These are phyloP conservation scores for Basidioascus undulatus DNA, from an alignment of 768 basidiomycete genomes.

Conservation along the genomic window DNA sequence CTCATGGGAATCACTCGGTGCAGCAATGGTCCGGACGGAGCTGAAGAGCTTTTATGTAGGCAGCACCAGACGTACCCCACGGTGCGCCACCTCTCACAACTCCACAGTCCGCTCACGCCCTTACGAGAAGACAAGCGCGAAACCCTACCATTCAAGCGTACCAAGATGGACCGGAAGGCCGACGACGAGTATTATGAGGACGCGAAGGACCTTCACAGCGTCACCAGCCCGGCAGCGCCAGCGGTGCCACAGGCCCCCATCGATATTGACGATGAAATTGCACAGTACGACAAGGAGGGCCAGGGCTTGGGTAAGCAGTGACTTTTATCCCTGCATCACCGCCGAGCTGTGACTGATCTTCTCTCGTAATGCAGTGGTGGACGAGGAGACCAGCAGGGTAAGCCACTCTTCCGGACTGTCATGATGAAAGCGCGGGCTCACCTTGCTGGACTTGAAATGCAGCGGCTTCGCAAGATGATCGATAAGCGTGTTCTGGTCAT, in stretches of 20 bases:
- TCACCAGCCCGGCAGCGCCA: slow-evolving; percentile 19
- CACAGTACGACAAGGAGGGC: not conserved
- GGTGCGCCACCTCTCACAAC: too few species aligned
- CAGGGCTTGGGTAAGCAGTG: not conserved
- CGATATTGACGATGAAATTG: slow-evolving; percentile 24
- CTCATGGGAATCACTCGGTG: too few species aligned
- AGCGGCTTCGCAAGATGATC: slow-evolving; percentile 25
- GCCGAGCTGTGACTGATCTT: not conserved
- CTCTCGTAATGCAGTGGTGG: not conserved
- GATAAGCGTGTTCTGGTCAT: slow-evolving; percentile 27
- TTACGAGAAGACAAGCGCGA: too few species aligned
- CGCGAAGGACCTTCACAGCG: slow-evolving; percentile 8
- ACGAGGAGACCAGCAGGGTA: not conserved
- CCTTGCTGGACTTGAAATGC: slow-evolving; percentile 16
- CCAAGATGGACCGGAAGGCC: too few species aligned
- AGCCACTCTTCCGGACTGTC: not conserved
- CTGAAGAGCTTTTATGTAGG: too few species aligned
- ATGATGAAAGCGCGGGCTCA: not conserved
- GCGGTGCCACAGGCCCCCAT: slow-evolving; percentile 18
- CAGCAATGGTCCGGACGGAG: too few species aligned
- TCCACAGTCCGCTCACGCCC: too few species aligned
- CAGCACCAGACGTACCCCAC: too few species aligned
- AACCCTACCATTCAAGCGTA: too few species aligned
- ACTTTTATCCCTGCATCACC: not conserved
- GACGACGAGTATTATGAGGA: too few species aligned